Percentiles rank a stretch among this genome's conserved stretches.
Evolutionary conservation across 2,329 filamentous ascomycete species (phyloP).

Genomic region (Leptographium wingfieldii): DNA sequence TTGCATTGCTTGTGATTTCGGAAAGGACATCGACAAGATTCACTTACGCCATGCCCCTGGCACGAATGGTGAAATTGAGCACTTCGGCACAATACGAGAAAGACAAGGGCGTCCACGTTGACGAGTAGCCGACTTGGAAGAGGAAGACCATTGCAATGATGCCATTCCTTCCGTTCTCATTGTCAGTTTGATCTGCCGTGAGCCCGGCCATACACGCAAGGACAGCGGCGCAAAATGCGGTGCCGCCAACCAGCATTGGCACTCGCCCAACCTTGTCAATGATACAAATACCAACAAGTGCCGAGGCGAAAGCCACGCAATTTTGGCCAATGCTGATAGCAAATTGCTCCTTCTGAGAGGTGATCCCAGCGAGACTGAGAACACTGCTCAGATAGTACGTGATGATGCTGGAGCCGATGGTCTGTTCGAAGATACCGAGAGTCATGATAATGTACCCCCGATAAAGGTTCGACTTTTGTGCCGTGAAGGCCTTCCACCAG

Average conservation of each 20-base stretch:
- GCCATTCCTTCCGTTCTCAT: neutral
- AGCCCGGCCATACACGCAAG: constrained; percentile 6
- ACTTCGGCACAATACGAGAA: constrained; percentile 4
- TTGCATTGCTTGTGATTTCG: neutral
- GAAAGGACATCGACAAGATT: neutral
- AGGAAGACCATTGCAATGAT: constrained; percentile 6
- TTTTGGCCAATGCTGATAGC: constrained; percentile 26
- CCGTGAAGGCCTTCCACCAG: constrained; percentile 1
- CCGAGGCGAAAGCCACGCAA: constrained; percentile 2
- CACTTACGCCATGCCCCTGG: constrained; percentile 6
- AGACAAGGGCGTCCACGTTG: constrained; percentile 4
- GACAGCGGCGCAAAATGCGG: constrained; percentile 1
- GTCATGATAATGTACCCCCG: neutral
- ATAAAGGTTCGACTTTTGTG: neutral
- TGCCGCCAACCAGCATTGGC: constrained; percentile 12
- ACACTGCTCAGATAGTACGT: constrained; percentile 38
- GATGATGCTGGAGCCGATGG: constrained; percentile 25
- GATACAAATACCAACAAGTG: constrained; percentile 3
- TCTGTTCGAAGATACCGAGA: constrained; percentile 31
- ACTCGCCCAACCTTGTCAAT: constrained; percentile 10
- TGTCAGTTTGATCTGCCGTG: constrained; percentile 1
- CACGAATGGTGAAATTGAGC: constrained; percentile 5
- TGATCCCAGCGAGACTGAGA: constrained; percentile 38
- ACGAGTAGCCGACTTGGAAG: constrained; percentile 4
- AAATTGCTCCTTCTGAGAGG: constrained; percentile 30